phyloP scores from a whole-genome alignment of 495 filamentous ascomycete genomes.

The Penicillium malachiteum region DNA sequence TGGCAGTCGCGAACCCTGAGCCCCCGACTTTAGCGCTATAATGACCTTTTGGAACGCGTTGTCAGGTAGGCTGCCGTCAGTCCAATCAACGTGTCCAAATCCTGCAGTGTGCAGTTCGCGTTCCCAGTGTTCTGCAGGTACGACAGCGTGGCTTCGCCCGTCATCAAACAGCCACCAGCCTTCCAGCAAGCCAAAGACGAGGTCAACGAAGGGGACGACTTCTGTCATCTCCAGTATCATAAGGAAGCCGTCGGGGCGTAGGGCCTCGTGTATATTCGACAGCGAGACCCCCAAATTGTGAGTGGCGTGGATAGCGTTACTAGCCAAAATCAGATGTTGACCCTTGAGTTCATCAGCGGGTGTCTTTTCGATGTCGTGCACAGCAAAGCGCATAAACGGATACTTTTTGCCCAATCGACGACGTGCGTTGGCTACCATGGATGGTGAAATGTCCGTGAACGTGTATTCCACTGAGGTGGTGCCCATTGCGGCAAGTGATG shows the following conservation, averaged over 20 bases:
- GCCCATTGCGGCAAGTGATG: conserved; percentile 22
- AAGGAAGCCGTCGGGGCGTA: conserved; percentile 43
- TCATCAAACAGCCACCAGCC: conserved; percentile 53
- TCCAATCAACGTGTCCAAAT: conserved; percentile 50
- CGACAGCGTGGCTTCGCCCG: conserved; percentile 39
- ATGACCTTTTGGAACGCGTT: conserved; percentile 41
- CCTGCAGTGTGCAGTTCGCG: conserved; percentile 35
- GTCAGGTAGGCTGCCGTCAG: conserved; percentile 43
- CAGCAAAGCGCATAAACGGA: conserved; percentile 42
- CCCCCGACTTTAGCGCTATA: conserved; percentile 36
- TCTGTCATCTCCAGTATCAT: conserved; percentile 46
- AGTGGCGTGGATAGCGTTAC: conserved; percentile 52
- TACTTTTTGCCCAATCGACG: conserved; percentile 40
- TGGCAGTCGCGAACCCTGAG: background rate
- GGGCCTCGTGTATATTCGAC: conserved; percentile 30
- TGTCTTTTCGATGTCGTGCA: conserved; percentile 47
- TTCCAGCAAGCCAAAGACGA: conserved; percentile 49
- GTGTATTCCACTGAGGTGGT: conserved; percentile 44
- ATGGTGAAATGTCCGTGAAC: conserved; percentile 46
- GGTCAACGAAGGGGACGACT: conserved; percentile 38
- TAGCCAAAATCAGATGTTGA: conserved; percentile 49
- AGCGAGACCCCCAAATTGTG: conserved; percentile 27
- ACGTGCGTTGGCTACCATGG: conserved; percentile 41
- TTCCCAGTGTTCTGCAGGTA: conserved; percentile 31
- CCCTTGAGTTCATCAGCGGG: conserved; percentile 32